Evolutionary conservation across 2,329 filamentous ascomycete genomes (phyloP).

Genomic region (Aspergillus versicolor): DNA sequence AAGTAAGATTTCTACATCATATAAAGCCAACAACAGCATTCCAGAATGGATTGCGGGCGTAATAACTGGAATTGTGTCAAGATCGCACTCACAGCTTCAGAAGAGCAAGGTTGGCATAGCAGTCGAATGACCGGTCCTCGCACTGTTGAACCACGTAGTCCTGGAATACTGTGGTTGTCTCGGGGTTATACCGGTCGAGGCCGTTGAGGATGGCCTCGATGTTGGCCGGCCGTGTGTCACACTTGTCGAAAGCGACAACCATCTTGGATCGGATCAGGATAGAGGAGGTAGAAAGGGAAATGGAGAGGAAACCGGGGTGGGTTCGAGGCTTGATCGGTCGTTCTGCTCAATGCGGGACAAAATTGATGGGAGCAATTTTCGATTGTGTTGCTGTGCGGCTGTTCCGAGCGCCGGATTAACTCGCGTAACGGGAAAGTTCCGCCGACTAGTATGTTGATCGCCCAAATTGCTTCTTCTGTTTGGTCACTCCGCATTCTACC

Average conservation of each 20-base stretch:
- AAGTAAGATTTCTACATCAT: conserved; percentile 69
- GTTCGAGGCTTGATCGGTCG: conserved; percentile 1
- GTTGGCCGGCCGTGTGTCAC: conserved; percentile 85
- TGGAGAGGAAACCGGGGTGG: not conserved
- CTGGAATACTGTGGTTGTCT: conserved; percentile 91
- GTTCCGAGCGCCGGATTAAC: conserved; percentile 11
- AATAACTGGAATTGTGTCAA: not conserved
- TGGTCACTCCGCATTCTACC: conserved; percentile 5
- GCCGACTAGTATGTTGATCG: conserved; percentile 13
- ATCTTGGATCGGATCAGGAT: conserved; percentile 18
- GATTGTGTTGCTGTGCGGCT: conserved; percentile 25
- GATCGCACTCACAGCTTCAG: conserved; percentile 77
- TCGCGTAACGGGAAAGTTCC: conserved; percentile 14
- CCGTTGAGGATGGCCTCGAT: conserved; percentile 94
- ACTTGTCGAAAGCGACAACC: conserved; percentile 70
- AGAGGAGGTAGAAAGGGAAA: not conserved
- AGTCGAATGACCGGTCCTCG: conserved; percentile 90
- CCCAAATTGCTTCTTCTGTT: not conserved
- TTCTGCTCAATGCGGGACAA: conserved; percentile 13
- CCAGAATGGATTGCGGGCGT: not conserved
- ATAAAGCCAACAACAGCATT: conserved; percentile 13
- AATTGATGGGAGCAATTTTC: conserved; percentile 27
- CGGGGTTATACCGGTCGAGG: conserved; percentile 97
- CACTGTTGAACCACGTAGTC: conserved; percentile 93
- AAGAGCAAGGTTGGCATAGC: conserved; percentile 93